Percentiles rank a stretch among this genome's conserved stretches.
Conservation (phyloP, 495 filamentous ascomycete species). For the Aspergillus indologenus region DNA sequence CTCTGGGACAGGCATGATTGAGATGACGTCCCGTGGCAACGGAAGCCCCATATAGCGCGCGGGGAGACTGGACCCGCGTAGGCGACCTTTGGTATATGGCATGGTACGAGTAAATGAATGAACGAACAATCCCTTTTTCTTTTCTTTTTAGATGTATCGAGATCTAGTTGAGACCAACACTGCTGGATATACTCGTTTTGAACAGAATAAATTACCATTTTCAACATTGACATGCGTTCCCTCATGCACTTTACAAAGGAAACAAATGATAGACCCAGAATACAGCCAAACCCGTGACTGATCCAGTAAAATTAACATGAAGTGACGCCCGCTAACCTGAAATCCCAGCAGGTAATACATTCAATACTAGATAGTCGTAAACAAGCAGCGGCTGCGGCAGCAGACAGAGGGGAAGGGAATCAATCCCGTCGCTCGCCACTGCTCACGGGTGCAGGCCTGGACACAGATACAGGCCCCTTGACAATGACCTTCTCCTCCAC, state of each 20-base stretch:
- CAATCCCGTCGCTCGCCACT: neutral
- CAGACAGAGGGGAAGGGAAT: neutral
- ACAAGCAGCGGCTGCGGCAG: no score
- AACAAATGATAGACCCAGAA: no score
- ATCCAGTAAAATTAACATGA: neutral
- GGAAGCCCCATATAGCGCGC: neutral
- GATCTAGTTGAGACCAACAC: no score
- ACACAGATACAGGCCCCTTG: conserved; percentile 12
- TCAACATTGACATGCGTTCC: neutral
- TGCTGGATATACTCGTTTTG: no score
- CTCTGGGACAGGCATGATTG: neutral
- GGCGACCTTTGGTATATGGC: conserved; percentile 13
- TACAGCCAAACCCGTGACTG: neutral
- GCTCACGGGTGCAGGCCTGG: neutral
- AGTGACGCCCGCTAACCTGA: neutral
- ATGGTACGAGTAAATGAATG: conserved; percentile 44
- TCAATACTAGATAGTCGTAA: neutral
- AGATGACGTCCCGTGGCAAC: neutral
- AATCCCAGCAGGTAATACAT: neutral
- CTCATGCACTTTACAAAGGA: no score
- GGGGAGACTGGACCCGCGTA: no score
- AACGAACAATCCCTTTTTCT: conserved; percentile 18
- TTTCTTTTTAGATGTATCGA: no score
- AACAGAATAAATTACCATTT: no score
- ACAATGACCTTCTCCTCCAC: conserved; percentile 43